These are phyloP conservation scores for Chalciporus sp. DNA, from an alignment of 1,284 basidiomycete species.

Conservation along the genomic window DNA sequence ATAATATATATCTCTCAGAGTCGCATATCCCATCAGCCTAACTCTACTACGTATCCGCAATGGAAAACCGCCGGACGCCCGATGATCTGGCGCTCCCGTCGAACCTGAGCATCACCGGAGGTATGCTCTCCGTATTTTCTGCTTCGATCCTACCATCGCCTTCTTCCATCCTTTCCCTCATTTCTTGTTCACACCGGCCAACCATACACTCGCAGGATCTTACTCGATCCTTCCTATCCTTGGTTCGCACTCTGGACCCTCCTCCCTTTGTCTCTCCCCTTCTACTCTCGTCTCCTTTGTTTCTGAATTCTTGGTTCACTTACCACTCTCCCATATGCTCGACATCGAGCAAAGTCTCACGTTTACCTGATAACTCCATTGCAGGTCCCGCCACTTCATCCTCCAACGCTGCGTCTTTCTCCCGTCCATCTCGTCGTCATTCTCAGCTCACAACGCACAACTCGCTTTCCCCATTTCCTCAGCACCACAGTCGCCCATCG, in stretches of 20 bases:
- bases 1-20: constrained; percentile 7
- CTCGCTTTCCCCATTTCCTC: neutral
- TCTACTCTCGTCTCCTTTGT: neutral
- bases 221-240: constrained; percentile 11
- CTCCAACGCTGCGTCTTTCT: neutral
- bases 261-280: neutral
- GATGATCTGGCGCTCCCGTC: constrained; percentile 15
- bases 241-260: neutral
- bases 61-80: constrained; percentile 23
- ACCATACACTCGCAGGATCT: constrained; percentile 10
- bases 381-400: neutral
- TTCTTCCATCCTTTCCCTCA: constrained; percentile 7
- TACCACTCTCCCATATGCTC: constrained; percentile 1
- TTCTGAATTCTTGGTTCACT: constrained; percentile 1
- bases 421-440: constrained; percentile 4
- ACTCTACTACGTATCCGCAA: constrained; percentile 15
- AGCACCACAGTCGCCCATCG: neutral
- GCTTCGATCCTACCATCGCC: constrained; percentile 10
- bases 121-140: constrained; percentile 25
- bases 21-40: neutral
- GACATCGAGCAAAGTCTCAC: constrained; percentile 3
- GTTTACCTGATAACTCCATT: constrained; percentile 2
- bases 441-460: neutral
- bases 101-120: constrained; percentile 23
- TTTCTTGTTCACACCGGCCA: constrained; percentile 4